Evolutionary conservation across 805 yeast genomes (phyloP).

Genomic region (Cyberlindnera maritima): DNA sequence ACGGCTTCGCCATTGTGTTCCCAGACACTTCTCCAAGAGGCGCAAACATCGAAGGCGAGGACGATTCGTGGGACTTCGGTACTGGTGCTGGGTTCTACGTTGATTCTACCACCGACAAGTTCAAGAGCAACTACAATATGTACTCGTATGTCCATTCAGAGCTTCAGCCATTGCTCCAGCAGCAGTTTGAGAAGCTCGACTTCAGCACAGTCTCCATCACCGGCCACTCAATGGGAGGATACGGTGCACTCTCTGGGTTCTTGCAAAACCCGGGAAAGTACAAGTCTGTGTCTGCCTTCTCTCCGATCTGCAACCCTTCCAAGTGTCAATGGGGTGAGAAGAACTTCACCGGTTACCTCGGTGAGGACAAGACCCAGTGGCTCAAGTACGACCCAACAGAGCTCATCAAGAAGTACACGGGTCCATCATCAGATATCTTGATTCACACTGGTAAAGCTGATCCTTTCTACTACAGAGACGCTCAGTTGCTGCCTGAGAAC

Average conservation of each 20-base stretch:
- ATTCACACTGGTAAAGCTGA: constrained; percentile 84
- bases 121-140: constrained; percentile 77
- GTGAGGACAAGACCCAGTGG: constrained; percentile 55
- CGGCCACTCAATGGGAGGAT: constrained; percentile 99
- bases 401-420: constrained; percentile 55
- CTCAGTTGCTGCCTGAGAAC: constrained; percentile 74
- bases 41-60: constrained; percentile 70
- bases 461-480: constrained; percentile 56
- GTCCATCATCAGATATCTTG: constrained; percentile 59
- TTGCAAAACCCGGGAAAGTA: constrained; percentile 69
- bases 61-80: constrained; percentile 87
- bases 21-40: constrained; percentile 99
- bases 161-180: constrained; percentile 45
- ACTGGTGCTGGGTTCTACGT: constrained; percentile 94
- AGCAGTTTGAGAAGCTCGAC: constrained; percentile 46
- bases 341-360: constrained; percentile 77
- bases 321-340: constrained; percentile 85
- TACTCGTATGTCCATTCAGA: constrained; percentile 78
- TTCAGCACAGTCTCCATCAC: constrained; percentile 66
- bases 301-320: constrained; percentile 84
- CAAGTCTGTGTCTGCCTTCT: constrained; percentile 81
- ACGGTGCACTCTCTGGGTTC: constrained; percentile 77
- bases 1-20: constrained; percentile 84
- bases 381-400: constrained; percentile 78
- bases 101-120: constrained; percentile 75